Percentiles rank a stretch among this genome's conserved stretches.
These are phyloP conservation scores for Phytopythium montanum DNA, from an alignment of 352 stramenopile genomes.

Conservation along the genomic window DNA sequence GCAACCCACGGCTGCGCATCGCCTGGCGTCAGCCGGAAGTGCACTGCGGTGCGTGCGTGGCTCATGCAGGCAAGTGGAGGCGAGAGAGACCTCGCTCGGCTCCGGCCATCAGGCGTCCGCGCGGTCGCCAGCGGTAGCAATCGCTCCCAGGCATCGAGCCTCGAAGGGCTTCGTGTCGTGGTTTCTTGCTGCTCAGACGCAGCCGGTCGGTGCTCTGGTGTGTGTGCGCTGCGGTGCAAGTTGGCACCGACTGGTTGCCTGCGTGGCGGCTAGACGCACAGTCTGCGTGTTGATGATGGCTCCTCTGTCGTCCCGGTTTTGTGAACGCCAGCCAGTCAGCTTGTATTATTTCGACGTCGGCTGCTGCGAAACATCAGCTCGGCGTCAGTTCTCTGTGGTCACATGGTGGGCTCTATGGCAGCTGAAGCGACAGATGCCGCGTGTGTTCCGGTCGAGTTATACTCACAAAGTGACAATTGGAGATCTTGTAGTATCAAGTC, in stretches of 20 bases:
- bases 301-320: neutral
- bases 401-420: neutral
- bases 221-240: neutral
- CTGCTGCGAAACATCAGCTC: neutral
- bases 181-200: too few relatives aligned
- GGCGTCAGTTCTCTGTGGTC: neutral
- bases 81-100: too few relatives aligned
- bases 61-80: too few relatives aligned
- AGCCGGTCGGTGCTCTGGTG: neutral
- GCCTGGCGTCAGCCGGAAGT: too few relatives aligned
- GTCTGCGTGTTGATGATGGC: neutral
- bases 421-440: neutral
- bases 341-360: neutral
- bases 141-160: too few relatives aligned
- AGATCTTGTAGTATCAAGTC: neutral
- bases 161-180: too few relatives aligned
- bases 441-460: neutral
- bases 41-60: too few relatives aligned
- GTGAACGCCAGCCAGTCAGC: too few relatives aligned
- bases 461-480: neutral
- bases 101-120: too few relatives aligned
- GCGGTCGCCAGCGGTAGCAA: too few relatives aligned
- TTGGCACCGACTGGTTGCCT: neutral
- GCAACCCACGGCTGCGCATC: neutral
- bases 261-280: neutral